Evolutionary conservation across 768 basidiomycete genomes (phyloP), one percentile per base, ranked within the genome.

Genomic region (Lanmaoa rubissima): DNA sequence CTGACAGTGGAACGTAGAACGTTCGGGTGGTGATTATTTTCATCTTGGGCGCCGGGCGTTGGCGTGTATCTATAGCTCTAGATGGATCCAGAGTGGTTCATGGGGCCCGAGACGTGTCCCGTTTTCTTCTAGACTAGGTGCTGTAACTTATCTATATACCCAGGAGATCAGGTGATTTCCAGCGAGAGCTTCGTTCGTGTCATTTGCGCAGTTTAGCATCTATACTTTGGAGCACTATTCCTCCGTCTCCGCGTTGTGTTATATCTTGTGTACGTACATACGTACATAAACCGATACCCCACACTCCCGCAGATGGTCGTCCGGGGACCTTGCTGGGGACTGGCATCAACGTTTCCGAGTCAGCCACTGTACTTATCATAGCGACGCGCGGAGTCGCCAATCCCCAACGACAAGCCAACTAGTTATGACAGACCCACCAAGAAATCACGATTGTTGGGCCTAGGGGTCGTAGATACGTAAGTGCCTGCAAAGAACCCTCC

Each of bases 21-120:
- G 31, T 72, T 70, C 28, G 70, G 69, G 2, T 70, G 70, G 70
- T 70, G 53, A 72, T 44, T 36, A 16, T 21, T 31, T 44, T 28
- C 34, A 19, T 40, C 11, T 24, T n/a, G n/a, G 8, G 26, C 21
- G 39, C 17, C 4, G 19, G n/a, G 34, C 40, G 47, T 21, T 50
- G n/a, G 43, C 10, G 12, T 35, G 24, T 48, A 19, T 55, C 32
- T n/a, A n/a, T n/a, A n/a, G n/a, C n/a, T n/a, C n/a, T n/a, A n/a
- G 31, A 59, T 19, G 43, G 16, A 35, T 14, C 10, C 4, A 42
- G 35, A 17, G 26, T 8, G 13, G 26, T 12, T 49, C 31, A 12
- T 26, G 42, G 19, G 24, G 32, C 48, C 43, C 34, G 46, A n/a
- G 16, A n/a, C 3, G 9, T 31, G 5, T 21, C 28, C 16, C 8